phyloP scores from a whole-genome alignment of 2,329 filamentous ascomycete genomes.

The Botrytis deweyae region DNA sequence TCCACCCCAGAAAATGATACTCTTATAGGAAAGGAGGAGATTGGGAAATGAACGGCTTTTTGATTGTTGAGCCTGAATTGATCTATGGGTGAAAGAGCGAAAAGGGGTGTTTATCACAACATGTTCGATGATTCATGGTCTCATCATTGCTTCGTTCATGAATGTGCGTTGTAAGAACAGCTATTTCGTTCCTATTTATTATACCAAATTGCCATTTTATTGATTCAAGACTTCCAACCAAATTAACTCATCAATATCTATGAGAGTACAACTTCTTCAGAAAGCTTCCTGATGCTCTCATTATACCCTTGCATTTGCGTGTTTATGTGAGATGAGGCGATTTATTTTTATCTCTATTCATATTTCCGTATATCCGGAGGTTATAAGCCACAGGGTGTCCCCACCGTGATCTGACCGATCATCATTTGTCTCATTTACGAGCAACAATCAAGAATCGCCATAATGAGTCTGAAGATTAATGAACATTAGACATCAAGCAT shows the following conservation, averaged over 20 bases:
- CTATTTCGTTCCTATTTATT: background rate
- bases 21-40: background rate
- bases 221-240: background rate
- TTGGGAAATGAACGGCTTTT: background rate
- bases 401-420: background rate
- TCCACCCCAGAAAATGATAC: no score
- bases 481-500: background rate
- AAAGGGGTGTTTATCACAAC: background rate
- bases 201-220: background rate
- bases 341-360: background rate
- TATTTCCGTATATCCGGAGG: constrained; percentile 16
- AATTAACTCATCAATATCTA: background rate
- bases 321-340: background rate
- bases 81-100: background rate
- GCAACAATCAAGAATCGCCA: background rate
- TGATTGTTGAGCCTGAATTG: background rate
- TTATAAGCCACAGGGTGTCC: constrained; percentile 1
- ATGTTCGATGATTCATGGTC: no score
- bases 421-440: constrained; percentile 12
- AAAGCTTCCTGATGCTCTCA: background rate
- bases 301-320: background rate
- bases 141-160: background rate
- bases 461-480: background rate
- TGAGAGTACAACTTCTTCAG: background rate
- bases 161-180: background rate